A percentile compares a stretch with the other conserved stretches of the same genome.
phyloP scores from a whole-genome alignment of 1,284 basidiomycete genomes.

The Ceratobasidium sp. region DNA sequence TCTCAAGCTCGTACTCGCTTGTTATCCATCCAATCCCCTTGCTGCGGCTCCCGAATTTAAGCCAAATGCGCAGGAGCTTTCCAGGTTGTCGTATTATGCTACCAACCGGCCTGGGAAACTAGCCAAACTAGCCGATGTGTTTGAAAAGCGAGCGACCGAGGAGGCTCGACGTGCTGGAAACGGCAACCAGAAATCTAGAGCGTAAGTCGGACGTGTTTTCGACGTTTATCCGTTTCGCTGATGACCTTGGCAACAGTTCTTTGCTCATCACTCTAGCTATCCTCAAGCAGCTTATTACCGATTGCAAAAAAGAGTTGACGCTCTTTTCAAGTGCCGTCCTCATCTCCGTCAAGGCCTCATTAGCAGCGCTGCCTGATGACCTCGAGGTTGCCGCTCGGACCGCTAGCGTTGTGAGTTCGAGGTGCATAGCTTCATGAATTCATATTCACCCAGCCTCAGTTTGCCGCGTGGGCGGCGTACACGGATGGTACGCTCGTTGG shows the following conservation, averaged over 20 bases:
- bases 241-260: constrained; percentile 63
- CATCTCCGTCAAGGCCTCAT: constrained; percentile 74
- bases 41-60: constrained; percentile 83
- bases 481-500: constrained; percentile 87
- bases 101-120: constrained; percentile 91
- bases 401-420: constrained; percentile 77
- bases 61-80: constrained; percentile 91
- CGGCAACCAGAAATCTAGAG: constrained; percentile 79
- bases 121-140: constrained; percentile 83
- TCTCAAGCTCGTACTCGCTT: constrained; percentile 86
- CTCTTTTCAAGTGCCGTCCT: constrained; percentile 86
- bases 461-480: constrained; percentile 93
- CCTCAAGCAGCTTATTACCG: constrained; percentile 85
- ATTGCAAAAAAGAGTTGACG: constrained; percentile 89
- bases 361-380: constrained; percentile 76
- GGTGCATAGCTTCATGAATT: background rate
- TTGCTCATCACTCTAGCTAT: constrained; percentile 91
- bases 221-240: background rate
- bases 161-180: constrained; percentile 77
- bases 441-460: constrained; percentile 61
- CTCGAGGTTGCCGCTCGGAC: constrained; percentile 87
- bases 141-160: constrained; percentile 80
- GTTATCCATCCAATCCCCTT: constrained; percentile 88
- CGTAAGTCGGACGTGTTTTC: constrained; percentile 1
- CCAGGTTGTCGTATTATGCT: constrained; percentile 92